Base-by-base conservation (phyloP, 2,329 filamentous ascomycete genomes). In the Penicillium paneum region DNA sequence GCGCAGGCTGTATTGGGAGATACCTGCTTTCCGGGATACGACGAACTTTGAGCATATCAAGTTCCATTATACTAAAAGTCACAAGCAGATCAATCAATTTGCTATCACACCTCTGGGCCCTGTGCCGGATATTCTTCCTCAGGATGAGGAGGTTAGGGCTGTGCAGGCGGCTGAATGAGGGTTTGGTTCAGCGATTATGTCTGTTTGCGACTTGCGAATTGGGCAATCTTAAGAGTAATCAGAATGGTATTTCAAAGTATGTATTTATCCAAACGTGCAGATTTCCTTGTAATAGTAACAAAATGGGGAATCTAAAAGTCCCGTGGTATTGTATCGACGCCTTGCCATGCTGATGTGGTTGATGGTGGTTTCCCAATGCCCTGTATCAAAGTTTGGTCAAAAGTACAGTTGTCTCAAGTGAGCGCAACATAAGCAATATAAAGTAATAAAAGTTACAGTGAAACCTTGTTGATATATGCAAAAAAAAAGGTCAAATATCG, bases 21-120 rank as follows among this genome's bases (percentile, higher is more conserved):
- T 85, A 24, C 79, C 85, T 0, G 91, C 90, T 2, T 97, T 96
- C 76, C 78, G 79, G 59, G 83, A 89, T 48, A 94, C 91, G 57
- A 96, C 92, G 21, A 83, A 97, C 73, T 96, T 96, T 71, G 84
- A 95, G 72, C 94, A 99, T 76, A 97, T 97, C 78, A 97, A 96
- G 83, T 88, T 82, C 41, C 84, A 87, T 65, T 87, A 87, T 68
- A 87, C 84, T 2, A 84, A 83, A 76, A 84, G 81, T 60, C 84
- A 87, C 71, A 76, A 71, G 61, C 84, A 86, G 73, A 87, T 87
- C 63, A 87, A 87, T 68, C 82, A 69, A 43, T 81, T 79, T 70
- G 75, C 80, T 36, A 96, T 99, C 68, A 93, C 91, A 24, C 92
- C 93, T 1, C 69, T 96, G 15, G 93, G 93, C 0, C 93, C 94